These are phyloP conservation scores for Kwoniella newhampshirensis DNA, from an alignment of 768 basidiomycete genomes.

Conservation along the genomic window DNA sequence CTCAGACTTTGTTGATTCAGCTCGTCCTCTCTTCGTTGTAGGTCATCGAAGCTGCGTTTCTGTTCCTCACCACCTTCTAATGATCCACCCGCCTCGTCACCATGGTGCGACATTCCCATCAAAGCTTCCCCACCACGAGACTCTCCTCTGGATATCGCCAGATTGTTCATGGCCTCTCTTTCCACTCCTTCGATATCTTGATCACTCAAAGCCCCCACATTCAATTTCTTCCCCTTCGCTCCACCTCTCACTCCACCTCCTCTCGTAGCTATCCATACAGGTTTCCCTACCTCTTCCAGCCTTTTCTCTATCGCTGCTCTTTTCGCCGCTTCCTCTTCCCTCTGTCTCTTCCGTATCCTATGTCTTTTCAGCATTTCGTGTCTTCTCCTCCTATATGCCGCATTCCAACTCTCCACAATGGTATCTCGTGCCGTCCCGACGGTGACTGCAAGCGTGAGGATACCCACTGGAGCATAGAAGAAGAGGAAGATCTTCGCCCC, in stretches of 20 bases:
- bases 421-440: conserved; percentile 69
- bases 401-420: conserved; percentile 67
- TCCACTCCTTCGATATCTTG: conserved; percentile 64
- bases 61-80: background rate
- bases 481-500: conserved; percentile 33
- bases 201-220: conserved; percentile 63
- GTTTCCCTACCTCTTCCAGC: conserved; percentile 59
- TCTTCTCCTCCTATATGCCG: conserved; percentile 62
- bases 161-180: conserved; percentile 66
- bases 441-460: conserved; percentile 57
- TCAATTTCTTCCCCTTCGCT: conserved; percentile 61
- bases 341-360: conserved; percentile 49
- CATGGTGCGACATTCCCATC: conserved; percentile 21
- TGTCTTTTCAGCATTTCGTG: conserved; percentile 58
- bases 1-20: conserved; percentile 28
- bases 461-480: conserved; percentile 31
- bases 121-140: conserved; percentile 59
- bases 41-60: conserved; percentile 1
- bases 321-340: conserved; percentile 27
- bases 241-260: conserved; percentile 8
- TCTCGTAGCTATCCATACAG: conserved; percentile 59
- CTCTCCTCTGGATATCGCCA: conserved; percentile 50
- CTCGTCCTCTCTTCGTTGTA: conserved; percentile 19
- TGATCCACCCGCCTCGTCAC: background rate
- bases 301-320: conserved; percentile 60